Percentiles rank a stretch among this genome's conserved stretches.
Evolutionary conservation across 1,284 basidiomycete genomes (phyloP).

Genomic region (Ustilago vetiveriae): DNA sequence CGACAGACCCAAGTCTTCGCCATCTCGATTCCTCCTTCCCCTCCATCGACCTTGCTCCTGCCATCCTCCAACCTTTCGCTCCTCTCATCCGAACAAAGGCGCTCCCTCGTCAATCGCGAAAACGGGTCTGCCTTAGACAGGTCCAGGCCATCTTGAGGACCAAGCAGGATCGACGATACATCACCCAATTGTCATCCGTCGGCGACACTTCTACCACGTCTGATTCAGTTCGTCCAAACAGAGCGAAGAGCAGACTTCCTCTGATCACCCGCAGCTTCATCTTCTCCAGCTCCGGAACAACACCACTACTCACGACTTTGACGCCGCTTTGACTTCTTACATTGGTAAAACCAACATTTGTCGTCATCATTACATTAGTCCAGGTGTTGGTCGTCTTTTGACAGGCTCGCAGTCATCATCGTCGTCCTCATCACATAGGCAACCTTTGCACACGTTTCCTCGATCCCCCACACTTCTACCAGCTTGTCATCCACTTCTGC

Average conservation of each 20-base stretch:
- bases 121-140: constrained; percentile 8
- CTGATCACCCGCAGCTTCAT: background rate
- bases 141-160: constrained; percentile 7
- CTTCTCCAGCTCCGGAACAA: background rate
- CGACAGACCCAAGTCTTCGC: constrained; percentile 12
- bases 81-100: background rate
- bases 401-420: constrained; percentile 17
- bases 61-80: constrained; percentile 5
- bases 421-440: too few relatives aligned
- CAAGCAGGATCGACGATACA: too few relatives aligned
- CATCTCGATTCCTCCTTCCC: constrained; percentile 11
- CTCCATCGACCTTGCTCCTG: constrained; percentile 3
- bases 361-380: too few relatives aligned
- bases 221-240: too few relatives aligned
- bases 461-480: background rate
- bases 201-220: too few relatives aligned
- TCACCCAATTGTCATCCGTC: too few relatives aligned
- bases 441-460: background rate
- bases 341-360: background rate
- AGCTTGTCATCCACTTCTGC: background rate
- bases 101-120: too few relatives aligned
- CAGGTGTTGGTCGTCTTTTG: constrained; percentile 16
- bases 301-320: constrained; percentile 5
- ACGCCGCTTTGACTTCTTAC: background rate
- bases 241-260: too few relatives aligned